These are phyloP conservation scores for Leccinum fibrillosum DNA, from an alignment of 768 basidiomycete genomes.

Conservation along the genomic window DNA sequence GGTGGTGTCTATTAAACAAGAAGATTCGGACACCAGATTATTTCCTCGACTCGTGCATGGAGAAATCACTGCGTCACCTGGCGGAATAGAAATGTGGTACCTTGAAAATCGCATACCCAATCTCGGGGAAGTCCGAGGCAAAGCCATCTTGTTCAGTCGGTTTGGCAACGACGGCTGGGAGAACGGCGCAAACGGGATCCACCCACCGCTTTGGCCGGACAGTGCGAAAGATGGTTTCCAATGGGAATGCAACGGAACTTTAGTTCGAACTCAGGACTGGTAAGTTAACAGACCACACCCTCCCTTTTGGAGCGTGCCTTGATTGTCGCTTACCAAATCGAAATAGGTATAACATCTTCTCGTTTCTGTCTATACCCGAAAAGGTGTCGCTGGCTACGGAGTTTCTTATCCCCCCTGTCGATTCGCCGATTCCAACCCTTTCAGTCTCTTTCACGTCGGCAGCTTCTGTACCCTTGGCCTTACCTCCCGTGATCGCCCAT, in stretches of 20 bases:
- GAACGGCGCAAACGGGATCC: slow-evolving; percentile 77
- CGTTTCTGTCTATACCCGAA: slow-evolving; percentile 81
- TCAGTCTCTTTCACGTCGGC: slow-evolving; percentile 83
- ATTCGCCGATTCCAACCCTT: slow-evolving; percentile 44
- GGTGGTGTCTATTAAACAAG: slow-evolving; percentile 88
- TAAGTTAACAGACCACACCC: slow-evolving; percentile 26
- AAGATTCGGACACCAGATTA: slow-evolving; percentile 51
- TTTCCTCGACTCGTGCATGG: slow-evolving; percentile 68
- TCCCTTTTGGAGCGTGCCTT: neutral
- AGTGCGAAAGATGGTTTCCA: slow-evolving; percentile 67
- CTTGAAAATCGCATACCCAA: slow-evolving; percentile 76
- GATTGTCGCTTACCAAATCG: slow-evolving; percentile 4
- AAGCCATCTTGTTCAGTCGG: slow-evolving; percentile 80
- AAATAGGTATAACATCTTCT: slow-evolving; percentile 73
- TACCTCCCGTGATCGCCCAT: slow-evolving; percentile 72
- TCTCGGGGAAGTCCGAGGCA: slow-evolving; percentile 83
- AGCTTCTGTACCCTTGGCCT: slow-evolving; percentile 72
- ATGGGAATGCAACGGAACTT: slow-evolving; percentile 71
- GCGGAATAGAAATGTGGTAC: slow-evolving; percentile 67
- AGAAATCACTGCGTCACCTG: slow-evolving; percentile 55
- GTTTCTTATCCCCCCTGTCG: slow-evolving; percentile 44
- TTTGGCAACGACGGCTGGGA: slow-evolving; percentile 72
- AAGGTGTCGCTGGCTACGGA: slow-evolving; percentile 60
- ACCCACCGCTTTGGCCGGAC: slow-evolving; percentile 85
- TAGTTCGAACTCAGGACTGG: slow-evolving; percentile 86